Base-by-base conservation (phyloP, 2,329 filamentous ascomycete genomes). In the Talaromyces sp. region DNA sequence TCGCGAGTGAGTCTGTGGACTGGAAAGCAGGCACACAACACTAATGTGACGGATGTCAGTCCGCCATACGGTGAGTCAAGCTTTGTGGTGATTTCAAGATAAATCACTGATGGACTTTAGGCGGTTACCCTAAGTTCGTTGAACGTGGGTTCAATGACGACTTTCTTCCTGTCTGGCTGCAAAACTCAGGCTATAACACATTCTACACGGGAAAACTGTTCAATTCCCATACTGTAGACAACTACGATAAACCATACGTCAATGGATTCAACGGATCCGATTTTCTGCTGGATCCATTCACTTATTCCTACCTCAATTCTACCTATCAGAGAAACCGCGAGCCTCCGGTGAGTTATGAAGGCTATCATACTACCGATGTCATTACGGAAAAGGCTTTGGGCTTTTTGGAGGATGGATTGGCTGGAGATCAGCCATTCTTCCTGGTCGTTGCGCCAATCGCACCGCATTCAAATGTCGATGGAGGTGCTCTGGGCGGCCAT, bases 1-100 rank as follows among this genome's bases (percentile, higher is more conserved):
- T 87, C 88, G 0, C 81, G 89, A 1, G 88, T 89, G 2, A 85
- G 83, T 14, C 74, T 91, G 1, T 86, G 83, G 83, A 90, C 88
- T 0, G 88, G 89, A 0, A 85, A 85, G 70, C 82, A 85, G 7
- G 86, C 88, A 0, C 89, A 91, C 69, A 90, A 90, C 68, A 90
- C 88, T 0, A 91, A 91, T 68, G 87, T 91, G 1, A 91, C 89
- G 0, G 82, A 84, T 70, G 81, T 85, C 0, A 74, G 73, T 0
- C 75, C 85, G 57, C 85, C 84, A 11, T 85, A 85, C 66, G 84
- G 82, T 82, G 75, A 65, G 74, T 57, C 7, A 9, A 39, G 14
- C n/a, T 16, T 8, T 2, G 3, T n/a, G 10, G 14, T 41, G 13
- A 10, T 31, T 9, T 13, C 43, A 4, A 39, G 31, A 31, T 24